These are phyloP conservation scores for Leccinum ochraceum DNA, from an alignment of 768 basidiomycete species.

Conservation along the genomic window DNA sequence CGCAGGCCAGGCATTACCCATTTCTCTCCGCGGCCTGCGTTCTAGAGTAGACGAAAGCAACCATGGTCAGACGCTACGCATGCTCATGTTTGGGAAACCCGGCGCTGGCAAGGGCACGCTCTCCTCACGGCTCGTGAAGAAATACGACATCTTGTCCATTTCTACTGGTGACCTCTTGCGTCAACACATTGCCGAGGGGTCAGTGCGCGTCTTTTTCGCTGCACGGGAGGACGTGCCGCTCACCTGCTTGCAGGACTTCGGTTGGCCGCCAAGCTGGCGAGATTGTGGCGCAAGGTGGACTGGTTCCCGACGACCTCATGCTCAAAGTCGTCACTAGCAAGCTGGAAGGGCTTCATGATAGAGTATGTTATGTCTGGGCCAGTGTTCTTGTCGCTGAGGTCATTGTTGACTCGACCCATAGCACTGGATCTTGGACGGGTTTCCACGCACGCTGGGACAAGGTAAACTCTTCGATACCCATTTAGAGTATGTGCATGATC, in stretches of 20 bases:
- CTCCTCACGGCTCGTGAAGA: conserved; percentile 68
- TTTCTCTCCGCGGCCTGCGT: conserved; percentile 48
- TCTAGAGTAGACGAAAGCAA: conserved; percentile 26
- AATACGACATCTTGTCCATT: conserved; percentile 76
- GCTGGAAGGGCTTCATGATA: conserved; percentile 63
- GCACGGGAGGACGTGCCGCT: background rate
- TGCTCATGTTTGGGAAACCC: conserved; percentile 61
- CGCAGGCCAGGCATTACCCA: conserved; percentile 47
- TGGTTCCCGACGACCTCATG: conserved; percentile 81
- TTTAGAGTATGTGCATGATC: conserved; percentile 52
- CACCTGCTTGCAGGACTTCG: conserved; percentile 49
- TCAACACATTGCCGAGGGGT: conserved; percentile 72
- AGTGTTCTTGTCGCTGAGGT: background rate
- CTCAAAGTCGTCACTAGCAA: conserved; percentile 73
- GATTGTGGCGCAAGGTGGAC: conserved; percentile 75
- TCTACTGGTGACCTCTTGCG: conserved; percentile 86
- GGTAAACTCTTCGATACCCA: conserved; percentile 76
- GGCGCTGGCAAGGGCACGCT: conserved; percentile 88
- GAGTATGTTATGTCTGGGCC: conserved; percentile 47
- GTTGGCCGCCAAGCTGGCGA: conserved; percentile 74
- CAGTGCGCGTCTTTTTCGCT: background rate
- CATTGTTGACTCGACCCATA: conserved; percentile 28
- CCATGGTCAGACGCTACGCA: conserved; percentile 38
- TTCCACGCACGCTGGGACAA: conserved; percentile 87
- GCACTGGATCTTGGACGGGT: conserved; percentile 94